Conservation (phyloP, 2,329 filamentous ascomycete species). For the Pseudogymnoascus sp. region DNA sequence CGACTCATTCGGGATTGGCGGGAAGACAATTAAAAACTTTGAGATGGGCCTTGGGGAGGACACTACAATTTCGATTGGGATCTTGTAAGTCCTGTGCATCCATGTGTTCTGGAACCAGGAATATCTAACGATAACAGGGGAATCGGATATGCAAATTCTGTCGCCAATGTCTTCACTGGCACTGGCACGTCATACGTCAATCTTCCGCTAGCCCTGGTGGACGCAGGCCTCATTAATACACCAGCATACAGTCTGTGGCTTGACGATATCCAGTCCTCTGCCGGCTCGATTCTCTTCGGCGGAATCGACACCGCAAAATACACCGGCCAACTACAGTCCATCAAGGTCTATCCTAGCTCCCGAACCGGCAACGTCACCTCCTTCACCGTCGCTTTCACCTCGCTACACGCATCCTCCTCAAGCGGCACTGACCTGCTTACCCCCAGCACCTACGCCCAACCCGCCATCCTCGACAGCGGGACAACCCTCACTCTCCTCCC, state of each 20-base stretch:
- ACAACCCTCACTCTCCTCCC: conserved; percentile 63
- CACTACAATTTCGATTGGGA: conserved; percentile 45
- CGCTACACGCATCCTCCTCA: conserved; percentile 24
- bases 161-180: conserved; percentile 40
- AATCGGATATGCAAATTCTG: conserved; percentile 42
- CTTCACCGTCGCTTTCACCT: conserved; percentile 30
- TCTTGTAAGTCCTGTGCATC: conserved; percentile 23
- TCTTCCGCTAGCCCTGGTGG: conserved; percentile 28
- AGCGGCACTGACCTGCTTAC: conserved; percentile 21
- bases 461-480: conserved; percentile 58
- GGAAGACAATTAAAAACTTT: conserved; percentile 41
- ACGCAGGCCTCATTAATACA: conserved; percentile 38
- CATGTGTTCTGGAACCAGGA: background rate
- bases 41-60: conserved; percentile 48
- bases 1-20: conserved; percentile 48
- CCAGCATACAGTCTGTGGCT: conserved; percentile 35
- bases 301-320: conserved; percentile 42
- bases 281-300: conserved; percentile 37
- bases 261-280: conserved; percentile 29
- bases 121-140: conserved; percentile 35
- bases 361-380: conserved; percentile 16
- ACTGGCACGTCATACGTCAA: conserved; percentile 31
- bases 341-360: conserved; percentile 24
- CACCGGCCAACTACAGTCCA: conserved; percentile 30
- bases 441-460: conserved; percentile 32